A percentile compares a stretch with the other conserved stretches of the same genome.
phyloP scores from a whole-genome alignment of 139 green algal species.

The Gonium pectorale region DNA sequence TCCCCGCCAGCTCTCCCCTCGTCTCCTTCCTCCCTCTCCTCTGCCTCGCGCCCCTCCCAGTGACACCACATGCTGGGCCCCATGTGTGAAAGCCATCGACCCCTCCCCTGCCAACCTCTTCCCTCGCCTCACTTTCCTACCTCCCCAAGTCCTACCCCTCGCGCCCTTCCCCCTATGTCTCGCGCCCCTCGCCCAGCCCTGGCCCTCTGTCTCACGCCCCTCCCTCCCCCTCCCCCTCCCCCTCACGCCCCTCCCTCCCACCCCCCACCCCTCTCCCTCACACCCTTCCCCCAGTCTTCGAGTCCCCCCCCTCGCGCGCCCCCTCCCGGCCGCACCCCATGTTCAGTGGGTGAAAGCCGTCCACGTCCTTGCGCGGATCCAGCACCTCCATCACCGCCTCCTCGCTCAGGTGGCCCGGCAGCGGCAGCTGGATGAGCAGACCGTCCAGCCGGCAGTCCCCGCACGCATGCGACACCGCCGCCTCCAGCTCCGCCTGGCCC shows the following conservation, averaged over 20 bases:
- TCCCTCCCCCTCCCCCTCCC: not conserved
- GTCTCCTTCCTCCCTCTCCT: too few relatives aligned
- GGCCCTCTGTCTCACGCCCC: not conserved
- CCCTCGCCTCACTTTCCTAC: too few relatives aligned
- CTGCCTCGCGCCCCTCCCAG: too few relatives aligned
- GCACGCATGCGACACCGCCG: slow-evolving; percentile 84
- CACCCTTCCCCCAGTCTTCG: too few relatives aligned
- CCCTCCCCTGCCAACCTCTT: too few relatives aligned
- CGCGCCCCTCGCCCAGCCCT: too few relatives aligned
- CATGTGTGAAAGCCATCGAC: too few relatives aligned
- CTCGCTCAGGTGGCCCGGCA: slow-evolving; percentile 88
- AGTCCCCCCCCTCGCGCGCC: not conserved
- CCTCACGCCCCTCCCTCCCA: not conserved
- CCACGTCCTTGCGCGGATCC: slow-evolving; percentile 92
- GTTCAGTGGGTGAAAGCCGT: slow-evolving; percentile 96
- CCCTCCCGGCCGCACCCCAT: slow-evolving; percentile 69
- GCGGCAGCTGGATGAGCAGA: slow-evolving; percentile 92
- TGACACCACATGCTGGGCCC: too few relatives aligned
- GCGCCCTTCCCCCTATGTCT: too few relatives aligned
- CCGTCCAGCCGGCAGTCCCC: slow-evolving; percentile 84
- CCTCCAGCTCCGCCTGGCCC: slow-evolving; percentile 58
- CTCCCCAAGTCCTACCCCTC: too few relatives aligned
- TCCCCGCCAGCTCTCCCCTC: too few relatives aligned
- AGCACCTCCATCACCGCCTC: slow-evolving; percentile 62
- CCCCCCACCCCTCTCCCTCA: not conserved